These are phyloP conservation scores for Loxodes magnus DNA, from an alignment of 73 alveolate genomes.

Conservation along the genomic window DNA sequence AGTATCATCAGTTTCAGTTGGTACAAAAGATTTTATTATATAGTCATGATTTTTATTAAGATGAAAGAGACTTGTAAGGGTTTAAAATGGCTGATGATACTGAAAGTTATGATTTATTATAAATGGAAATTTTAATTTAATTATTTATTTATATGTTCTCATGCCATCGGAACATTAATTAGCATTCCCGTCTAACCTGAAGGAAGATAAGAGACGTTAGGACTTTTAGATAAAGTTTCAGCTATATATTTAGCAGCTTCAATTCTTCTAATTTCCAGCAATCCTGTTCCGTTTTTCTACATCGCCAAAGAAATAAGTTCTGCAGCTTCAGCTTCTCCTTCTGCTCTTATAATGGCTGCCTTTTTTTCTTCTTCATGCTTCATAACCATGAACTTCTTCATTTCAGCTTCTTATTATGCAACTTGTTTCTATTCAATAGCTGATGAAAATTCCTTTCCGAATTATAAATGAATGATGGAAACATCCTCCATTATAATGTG, in stretches of 20 bases:
- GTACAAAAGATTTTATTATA: too few species aligned
- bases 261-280: slow-evolving; percentile 35
- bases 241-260: slow-evolving; percentile 48
- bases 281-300: background rate
- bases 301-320: background rate
- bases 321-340: slow-evolving; percentile 85
- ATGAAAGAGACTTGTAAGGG: too few species aligned
- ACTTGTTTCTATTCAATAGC: slow-evolving; percentile 76
- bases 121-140: too few species aligned
- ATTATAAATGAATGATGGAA: slow-evolving; percentile 63
- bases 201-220: slow-evolving; percentile 29
- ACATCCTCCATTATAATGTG: slow-evolving; percentile 70
- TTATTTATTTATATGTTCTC: too few species aligned
- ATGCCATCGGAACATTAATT: slow-evolving; percentile 6
- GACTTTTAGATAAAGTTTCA: slow-evolving; percentile 24
- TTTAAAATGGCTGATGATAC: too few species aligned
- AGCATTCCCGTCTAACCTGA: slow-evolving; percentile 15
- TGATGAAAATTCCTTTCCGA: slow-evolving; percentile 61
- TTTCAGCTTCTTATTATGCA: slow-evolving; percentile 72
- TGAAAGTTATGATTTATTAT: too few species aligned
- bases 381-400: slow-evolving; percentile 59
- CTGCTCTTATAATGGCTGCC: slow-evolving; percentile 62
- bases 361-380: slow-evolving; percentile 65
- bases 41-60: too few species aligned
- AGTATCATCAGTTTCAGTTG: too few species aligned